Evolutionary conservation across 352 stramenopile species (phyloP).

Genomic region (Phytopythium litorale): DNA sequence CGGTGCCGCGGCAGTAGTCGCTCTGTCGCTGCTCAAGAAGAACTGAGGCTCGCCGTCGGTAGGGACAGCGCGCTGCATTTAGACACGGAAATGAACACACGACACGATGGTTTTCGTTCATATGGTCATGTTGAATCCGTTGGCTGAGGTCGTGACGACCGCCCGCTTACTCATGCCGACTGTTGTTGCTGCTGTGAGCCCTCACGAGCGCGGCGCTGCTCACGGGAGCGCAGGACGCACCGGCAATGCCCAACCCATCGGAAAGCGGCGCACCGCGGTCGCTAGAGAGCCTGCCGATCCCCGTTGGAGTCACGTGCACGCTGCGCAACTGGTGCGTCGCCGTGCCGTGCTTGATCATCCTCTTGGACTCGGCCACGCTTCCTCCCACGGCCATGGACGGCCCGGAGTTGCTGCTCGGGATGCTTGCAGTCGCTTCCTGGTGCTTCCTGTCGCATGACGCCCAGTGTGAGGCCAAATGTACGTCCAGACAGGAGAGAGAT

Average conservation of each 20-base stretch:
- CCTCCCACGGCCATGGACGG: slow-evolving; percentile 6
- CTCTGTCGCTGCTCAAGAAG: slow-evolving; percentile 37
- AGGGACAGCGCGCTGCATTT: background rate
- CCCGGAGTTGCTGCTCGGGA: slow-evolving; percentile 1
- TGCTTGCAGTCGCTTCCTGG: slow-evolving; percentile 26
- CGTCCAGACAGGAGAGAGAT: background rate
- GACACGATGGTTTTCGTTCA: background rate
- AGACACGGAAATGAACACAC: background rate
- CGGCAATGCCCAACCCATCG: slow-evolving; percentile 31
- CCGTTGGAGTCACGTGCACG: slow-evolving; percentile 18
- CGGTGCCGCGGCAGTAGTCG: slow-evolving; percentile 34
- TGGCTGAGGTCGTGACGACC: background rate
- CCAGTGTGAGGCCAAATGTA: background rate
- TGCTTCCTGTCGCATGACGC: slow-evolving; percentile 18
- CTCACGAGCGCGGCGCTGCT: slow-evolving; percentile 32
- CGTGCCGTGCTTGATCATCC: slow-evolving; percentile 40
- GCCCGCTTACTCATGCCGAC: background rate
- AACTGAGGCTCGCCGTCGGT: slow-evolving; percentile 18
- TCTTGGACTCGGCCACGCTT: slow-evolving; percentile 23
- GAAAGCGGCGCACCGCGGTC: background rate
- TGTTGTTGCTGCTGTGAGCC: slow-evolving; percentile 27
- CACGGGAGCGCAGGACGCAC: slow-evolving; percentile 27
- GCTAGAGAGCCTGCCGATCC: background rate
- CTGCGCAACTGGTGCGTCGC: slow-evolving; percentile 43
- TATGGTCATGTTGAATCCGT: background rate